A percentile compares a stretch with the other conserved stretches of the same genome.
Evolutionary conservation across 179 eudicot species (phyloP).

Genomic region (Drosera spatulata): DNA sequence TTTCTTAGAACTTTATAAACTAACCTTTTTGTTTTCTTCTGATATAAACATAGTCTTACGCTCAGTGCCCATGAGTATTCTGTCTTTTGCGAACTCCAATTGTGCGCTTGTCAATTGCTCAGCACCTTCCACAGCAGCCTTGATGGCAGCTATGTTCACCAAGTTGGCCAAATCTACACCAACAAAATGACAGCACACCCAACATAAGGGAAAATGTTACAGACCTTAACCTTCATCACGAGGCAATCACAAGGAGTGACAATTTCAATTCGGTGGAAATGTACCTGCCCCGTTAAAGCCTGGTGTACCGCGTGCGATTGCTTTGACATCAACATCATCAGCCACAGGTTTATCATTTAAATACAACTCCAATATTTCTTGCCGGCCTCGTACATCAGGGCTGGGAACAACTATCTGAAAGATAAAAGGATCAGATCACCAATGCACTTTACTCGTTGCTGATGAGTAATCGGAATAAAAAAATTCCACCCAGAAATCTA

Average conservation of each 20-base stretch:
- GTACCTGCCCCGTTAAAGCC: conserved; percentile 97
- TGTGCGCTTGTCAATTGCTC: conserved; percentile 63
- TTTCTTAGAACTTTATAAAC: conserved; percentile 2
- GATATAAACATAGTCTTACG: conserved; percentile 85
- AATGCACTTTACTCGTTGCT: too few species aligned
- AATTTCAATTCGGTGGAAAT: background rate
- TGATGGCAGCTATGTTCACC: conserved; percentile 96
- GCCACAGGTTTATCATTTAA: conserved; percentile 80
- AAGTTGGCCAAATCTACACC: conserved; percentile 79
- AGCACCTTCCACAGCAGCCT: conserved; percentile 93
- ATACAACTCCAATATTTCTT: conserved; percentile 87
- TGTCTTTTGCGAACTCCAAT: conserved; percentile 93
- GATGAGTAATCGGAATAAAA: too few species aligned
- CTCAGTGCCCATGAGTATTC: conserved; percentile 97
- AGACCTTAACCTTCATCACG: too few species aligned
- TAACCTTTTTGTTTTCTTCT: conserved; percentile 88
- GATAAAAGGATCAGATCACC: background rate
- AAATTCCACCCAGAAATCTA: too few species aligned
- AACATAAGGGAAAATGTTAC: too few species aligned
- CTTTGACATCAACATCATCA: conserved; percentile 69
- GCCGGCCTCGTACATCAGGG: conserved; percentile 96
- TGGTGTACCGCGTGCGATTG: conserved; percentile 98
- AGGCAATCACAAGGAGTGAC: too few species aligned
- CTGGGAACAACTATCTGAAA: conserved; percentile 79
- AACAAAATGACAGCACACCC: too few species aligned